phyloP scores from a whole-genome alignment of 1,284 basidiomycete species.

The Ustilago tritici region DNA sequence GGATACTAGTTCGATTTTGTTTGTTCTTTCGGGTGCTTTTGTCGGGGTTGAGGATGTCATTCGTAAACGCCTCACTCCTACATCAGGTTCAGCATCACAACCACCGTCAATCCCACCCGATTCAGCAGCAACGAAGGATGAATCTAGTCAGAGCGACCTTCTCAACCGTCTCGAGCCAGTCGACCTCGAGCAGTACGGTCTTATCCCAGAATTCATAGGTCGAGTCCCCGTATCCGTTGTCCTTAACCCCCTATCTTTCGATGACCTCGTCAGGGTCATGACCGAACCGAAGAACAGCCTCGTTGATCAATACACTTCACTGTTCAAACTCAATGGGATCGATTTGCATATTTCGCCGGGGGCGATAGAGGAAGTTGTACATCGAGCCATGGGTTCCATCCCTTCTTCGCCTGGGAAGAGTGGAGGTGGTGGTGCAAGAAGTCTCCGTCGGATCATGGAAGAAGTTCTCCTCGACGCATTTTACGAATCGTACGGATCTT shows the following conservation, averaged over 20 bases:
- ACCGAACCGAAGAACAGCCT: slow-evolving; percentile 91
- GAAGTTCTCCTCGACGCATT: slow-evolving; percentile 62
- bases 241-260: slow-evolving; percentile 78
- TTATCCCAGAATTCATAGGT: slow-evolving; percentile 91
- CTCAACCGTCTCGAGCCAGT: slow-evolving; percentile 17
- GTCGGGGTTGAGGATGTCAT: slow-evolving; percentile 86
- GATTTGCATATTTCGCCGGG: slow-evolving; percentile 34
- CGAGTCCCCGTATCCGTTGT: slow-evolving; percentile 88
- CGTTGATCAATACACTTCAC: slow-evolving; percentile 86
- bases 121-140: neutral
- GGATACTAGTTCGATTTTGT: slow-evolving; percentile 76
- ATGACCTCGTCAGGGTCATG: slow-evolving; percentile 86
- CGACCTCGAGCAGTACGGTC: slow-evolving; percentile 87
- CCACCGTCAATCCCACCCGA: neutral
- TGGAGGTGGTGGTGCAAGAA: slow-evolving; percentile 78
- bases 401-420: neutral
- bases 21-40: slow-evolving; percentile 82
- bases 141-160: slow-evolving; percentile 17
- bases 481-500: slow-evolving; percentile 33
- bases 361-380: slow-evolving; percentile 65
- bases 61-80: slow-evolving; percentile 13
- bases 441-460: slow-evolving; percentile 87
- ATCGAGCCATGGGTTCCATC: slow-evolving; percentile 55
- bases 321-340: slow-evolving; percentile 73
- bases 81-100: neutral